These are phyloP conservation scores for Microdochium trichocladiopsis DNA, from an alignment of 2,329 filamentous ascomycete species.

Conservation along the genomic window DNA sequence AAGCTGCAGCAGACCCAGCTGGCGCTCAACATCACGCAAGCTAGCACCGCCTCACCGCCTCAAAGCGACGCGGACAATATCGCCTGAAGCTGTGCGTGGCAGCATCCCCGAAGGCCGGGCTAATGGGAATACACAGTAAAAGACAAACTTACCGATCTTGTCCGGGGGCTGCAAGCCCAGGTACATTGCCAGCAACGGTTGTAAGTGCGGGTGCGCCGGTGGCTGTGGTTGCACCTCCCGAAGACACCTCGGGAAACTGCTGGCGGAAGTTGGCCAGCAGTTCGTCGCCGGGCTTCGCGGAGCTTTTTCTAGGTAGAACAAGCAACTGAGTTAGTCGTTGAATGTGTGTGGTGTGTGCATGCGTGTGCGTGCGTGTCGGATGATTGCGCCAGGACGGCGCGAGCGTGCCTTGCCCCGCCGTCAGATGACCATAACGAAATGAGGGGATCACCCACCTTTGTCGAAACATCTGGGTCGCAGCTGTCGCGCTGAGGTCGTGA, in stretches of 20 bases:
- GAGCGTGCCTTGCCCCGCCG: not conserved
- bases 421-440: not conserved
- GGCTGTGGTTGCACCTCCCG: conserved; percentile 38
- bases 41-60: conserved; percentile 15
- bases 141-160: conserved; percentile 17
- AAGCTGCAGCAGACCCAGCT: not conserved
- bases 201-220: conserved; percentile 32
- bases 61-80: no score
- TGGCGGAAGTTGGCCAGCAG: conserved; percentile 79
- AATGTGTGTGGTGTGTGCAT: no score
- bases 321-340: not conserved
- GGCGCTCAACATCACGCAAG: no score
- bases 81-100: not conserved
- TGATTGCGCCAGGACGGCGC: not conserved
- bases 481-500: not conserved
- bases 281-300: conserved; percentile 81
- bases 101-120: not conserved
- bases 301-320: conserved; percentile 51
- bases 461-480: not conserved
- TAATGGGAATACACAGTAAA: conserved; percentile 5
- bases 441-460: not conserved
- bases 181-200: conserved; percentile 22
- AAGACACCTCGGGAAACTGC: conserved; percentile 68
- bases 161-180: conserved; percentile 14
- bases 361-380: no score